These are phyloP conservation scores for Lycium ferocissimum DNA, from an alignment of 257 asterid genomes.

Conservation along the genomic window DNA sequence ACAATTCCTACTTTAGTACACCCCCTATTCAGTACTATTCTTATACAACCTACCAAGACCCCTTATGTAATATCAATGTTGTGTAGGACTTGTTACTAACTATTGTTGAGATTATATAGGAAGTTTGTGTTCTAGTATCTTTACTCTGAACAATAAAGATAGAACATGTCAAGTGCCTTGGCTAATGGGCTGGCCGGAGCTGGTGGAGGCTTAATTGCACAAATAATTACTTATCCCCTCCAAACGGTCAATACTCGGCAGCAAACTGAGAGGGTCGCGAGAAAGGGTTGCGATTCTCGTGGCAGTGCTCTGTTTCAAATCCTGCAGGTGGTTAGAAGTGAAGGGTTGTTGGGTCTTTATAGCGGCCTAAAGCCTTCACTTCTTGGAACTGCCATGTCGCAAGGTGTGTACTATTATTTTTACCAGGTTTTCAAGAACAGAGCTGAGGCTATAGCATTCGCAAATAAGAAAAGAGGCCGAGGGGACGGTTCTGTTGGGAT, in stretches of 20 bases:
- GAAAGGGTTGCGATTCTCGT: slow-evolving; percentile 43
- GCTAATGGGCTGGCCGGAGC: slow-evolving; percentile 92
- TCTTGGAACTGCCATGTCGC: slow-evolving; percentile 91
- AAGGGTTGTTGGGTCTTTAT: slow-evolving; percentile 90
- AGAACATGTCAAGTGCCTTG: slow-evolving; percentile 70
- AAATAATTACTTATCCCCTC: slow-evolving; percentile 83
- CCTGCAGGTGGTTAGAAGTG: slow-evolving; percentile 68
- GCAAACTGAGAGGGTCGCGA: slow-evolving; percentile 87
- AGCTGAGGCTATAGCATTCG: slow-evolving; percentile 76
- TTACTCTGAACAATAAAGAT: not conserved
- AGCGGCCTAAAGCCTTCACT: slow-evolving; percentile 96
- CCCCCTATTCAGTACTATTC: too few relatives aligned
- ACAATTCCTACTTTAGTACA: too few relatives aligned
- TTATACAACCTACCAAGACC: not conserved
- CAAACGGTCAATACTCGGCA: slow-evolving; percentile 88
- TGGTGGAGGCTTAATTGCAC: slow-evolving; percentile 87
- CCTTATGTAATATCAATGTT: not conserved
- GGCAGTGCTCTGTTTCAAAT: slow-evolving; percentile 65
- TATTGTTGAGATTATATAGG: slow-evolving; percentile 23
- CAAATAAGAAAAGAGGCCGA: slow-evolving; percentile 58
- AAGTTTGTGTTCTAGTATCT: not conserved
- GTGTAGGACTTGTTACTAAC: not conserved
- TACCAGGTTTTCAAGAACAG: slow-evolving; percentile 92
- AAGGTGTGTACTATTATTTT: slow-evolving; percentile 85
- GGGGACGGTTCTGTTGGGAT: slow-evolving; percentile 95